Base-by-base conservation (phyloP, 2,329 filamentous ascomycete genomes). In the Xylariaceae sp. region DNA sequence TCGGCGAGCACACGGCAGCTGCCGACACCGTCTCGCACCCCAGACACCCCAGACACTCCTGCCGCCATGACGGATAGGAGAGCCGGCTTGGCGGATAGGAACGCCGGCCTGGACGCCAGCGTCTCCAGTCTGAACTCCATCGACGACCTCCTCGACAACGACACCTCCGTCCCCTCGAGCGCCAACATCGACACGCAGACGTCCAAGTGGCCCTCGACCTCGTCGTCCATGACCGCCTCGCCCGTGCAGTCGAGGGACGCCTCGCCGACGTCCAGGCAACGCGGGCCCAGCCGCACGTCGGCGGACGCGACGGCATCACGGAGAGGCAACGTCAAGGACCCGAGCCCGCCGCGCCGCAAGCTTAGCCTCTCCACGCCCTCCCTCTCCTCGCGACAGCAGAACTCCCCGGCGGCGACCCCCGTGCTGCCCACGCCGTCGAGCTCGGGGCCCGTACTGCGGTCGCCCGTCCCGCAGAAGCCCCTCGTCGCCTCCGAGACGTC, bases 381-480 rank as follows among this genome's bases (percentile, higher is more conserved):
- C 16, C 67, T 79, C 14, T 41, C 43, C 67, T 79, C 37, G 73
- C 82, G 57, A 75, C 79, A 54, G 74, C 77, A 38, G 19, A 65
- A 90, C 31, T 83, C 83, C 12, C 72, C 82, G 23, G 65, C 78
- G 22, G 78, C 68, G 44, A 81, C 77, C 31, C 81, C 85, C 6
- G 71, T 75, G 32, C 64, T 90, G 22, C 73, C 75, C 31, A 71
- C 79, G 21, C 58, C 69, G 5, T 57, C 68, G 1, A 36, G 26
- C 25, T 67, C 76, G 38, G 84, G 93, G 43, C 59, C 73, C 5
- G 65, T 67, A 17, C 61, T 73, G 47, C 79, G 78, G 59, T 65
- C 75, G 34, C 69, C 78, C 28, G 70, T 72, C 41, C 75, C 82
- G 11, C 72, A 80, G 50, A 87, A 88, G 57, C 63, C 72, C 5